Evolutionary conservation across 2,329 filamentous ascomycete species (phyloP), one percentile per base, ranked within the genome.

Genomic region (Exophiala calicioides): DNA sequence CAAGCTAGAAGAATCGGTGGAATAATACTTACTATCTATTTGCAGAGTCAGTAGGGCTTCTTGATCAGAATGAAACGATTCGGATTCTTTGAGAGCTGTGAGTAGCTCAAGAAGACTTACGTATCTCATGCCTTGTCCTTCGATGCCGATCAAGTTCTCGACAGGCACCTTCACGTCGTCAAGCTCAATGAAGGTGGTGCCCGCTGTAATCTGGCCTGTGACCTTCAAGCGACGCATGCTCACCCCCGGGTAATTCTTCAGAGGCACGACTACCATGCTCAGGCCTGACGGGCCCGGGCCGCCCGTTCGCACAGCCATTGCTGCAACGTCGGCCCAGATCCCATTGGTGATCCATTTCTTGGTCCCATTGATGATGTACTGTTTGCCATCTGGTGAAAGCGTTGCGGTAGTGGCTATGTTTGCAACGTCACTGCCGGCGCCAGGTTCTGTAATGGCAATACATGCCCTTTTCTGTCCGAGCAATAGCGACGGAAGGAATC

Each of bases 401-500:
- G 65, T 61, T 0, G 83, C 84, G 0, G 78, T 84, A 3, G 82
- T 84, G 44, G 72, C 71, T 34, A 86, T 75, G 52, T 76, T 78
- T 1, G 80, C 81, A 3, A 86, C 81, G 59, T 86, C 83, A 1
- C 80, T 84, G 0, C 86, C 86, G 1, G 84, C 85, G 43, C 80
- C 81, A 0, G 86, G 86, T 62, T 90, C 86, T 0, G 86, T 90
- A 58, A 89, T 88, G 3, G 85, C 86, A 55, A 90, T 87, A 60
- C 85, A 89, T 10, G 74, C 74, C 23, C 85, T 72, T 65, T 81
- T 86, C 60, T 74, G 75, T 3, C 84, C 83, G 1, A 74, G 76
- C 10, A 89, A 69, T 1, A 88, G 69, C 37, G 85, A 82, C 0
- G 85, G 84, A 5, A 89, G 68, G 52, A 84, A 81, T 5, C 74